Evolutionary conservation across 495 filamentous ascomycete species (phyloP).

Genomic region (Neurospora pannonica): DNA sequence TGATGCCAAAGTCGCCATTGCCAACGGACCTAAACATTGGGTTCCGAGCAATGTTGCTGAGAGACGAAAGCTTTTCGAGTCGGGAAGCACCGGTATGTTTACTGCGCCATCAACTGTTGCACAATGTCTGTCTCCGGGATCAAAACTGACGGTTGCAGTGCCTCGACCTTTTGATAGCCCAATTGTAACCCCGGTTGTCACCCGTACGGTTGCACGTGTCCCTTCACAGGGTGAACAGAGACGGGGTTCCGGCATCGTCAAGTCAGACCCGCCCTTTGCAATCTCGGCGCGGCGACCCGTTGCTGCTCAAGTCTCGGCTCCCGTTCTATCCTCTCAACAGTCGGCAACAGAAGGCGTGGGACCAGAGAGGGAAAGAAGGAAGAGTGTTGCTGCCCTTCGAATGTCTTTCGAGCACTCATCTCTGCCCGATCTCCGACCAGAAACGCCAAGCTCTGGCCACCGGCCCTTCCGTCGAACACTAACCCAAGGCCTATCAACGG

Average conservation of each 20-base stretch:
- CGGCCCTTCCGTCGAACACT: background rate
- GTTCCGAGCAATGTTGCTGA: conserved; percentile 21
- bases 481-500: background rate
- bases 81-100: background rate
- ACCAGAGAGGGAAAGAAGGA: conserved; percentile 6
- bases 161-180: background rate
- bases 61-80: conserved; percentile 17
- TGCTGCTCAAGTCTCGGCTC: background rate
- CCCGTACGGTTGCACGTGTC: background rate
- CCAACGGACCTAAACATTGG: conserved; percentile 6
- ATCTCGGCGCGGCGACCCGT: background rate
- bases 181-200: background rate
- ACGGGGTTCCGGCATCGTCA: background rate
- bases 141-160: background rate
- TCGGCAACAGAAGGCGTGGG: background rate
- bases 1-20: background rate
- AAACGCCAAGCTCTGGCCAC: background rate
- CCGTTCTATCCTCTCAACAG: background rate
- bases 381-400: conserved; percentile 29
- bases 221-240: background rate
- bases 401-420: conserved; percentile 20
- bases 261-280: background rate
- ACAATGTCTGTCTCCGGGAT: background rate
- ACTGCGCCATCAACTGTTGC: background rate
- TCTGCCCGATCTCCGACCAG: background rate